These are phyloP conservation scores for Scalesia atractyloides DNA, from an alignment of 129 eudicot species.

Conservation along the genomic window DNA sequence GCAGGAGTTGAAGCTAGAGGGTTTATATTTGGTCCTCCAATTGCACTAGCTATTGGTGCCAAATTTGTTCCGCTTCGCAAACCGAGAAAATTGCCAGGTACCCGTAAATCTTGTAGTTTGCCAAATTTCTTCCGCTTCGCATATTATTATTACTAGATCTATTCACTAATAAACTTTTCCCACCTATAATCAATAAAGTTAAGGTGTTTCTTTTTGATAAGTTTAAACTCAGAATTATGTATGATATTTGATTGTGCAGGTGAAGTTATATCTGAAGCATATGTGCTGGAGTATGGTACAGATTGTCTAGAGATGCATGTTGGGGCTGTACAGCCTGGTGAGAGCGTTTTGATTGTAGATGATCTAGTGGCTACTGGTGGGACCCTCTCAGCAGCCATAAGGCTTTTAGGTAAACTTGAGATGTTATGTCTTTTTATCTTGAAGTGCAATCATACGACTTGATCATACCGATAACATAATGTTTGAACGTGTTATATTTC, in stretches of 20 bases:
- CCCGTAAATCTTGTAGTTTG: not conserved
- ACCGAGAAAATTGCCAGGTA: slow-evolving; percentile 89
- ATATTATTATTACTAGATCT: slow-evolving; percentile 2
- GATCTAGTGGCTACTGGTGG: slow-evolving; percentile 99
- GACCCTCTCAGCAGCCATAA: slow-evolving; percentile 82
- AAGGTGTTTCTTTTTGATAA: not conserved
- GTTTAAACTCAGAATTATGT: slow-evolving; percentile 8
- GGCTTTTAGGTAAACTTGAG: slow-evolving; percentile 69
- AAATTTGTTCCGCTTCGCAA: slow-evolving; percentile 93
- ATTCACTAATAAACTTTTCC: not conserved
- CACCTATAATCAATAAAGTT: not conserved
- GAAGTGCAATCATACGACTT: not conserved
- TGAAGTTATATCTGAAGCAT: slow-evolving; percentile 74
- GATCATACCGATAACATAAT: not conserved
- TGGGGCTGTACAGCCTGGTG: slow-evolving; percentile 83
- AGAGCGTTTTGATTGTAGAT: slow-evolving; percentile 78
- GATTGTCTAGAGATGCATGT: slow-evolving; percentile 96
- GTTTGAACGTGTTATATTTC: slow-evolving; percentile 7
- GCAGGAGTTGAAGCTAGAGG: slow-evolving; percentile 99
- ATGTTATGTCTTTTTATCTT: not conserved
- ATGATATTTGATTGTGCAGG: slow-evolving; percentile 46
- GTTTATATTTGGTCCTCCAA: slow-evolving; percentile 90
- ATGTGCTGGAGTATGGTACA: slow-evolving; percentile 83
- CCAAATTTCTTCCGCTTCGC: too few species aligned
- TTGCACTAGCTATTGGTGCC: slow-evolving; percentile 96